A percentile compares a stretch with the other conserved stretches of the same genome.
Conservation (phyloP, 257 asterid species). For the Oldenlandia corymbosa region DNA sequence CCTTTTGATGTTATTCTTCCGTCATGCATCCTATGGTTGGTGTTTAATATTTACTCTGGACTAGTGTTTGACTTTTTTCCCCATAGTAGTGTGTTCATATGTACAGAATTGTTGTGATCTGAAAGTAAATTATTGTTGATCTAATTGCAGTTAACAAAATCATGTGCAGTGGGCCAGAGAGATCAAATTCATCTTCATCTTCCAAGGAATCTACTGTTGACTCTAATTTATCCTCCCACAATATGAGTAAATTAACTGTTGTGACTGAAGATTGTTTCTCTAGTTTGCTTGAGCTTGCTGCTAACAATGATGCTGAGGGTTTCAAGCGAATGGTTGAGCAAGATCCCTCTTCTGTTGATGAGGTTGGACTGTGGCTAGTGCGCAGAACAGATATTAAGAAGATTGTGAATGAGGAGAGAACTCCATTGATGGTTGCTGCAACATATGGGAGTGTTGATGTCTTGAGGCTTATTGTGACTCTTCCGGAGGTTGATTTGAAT, state of each 20-base stretch:
- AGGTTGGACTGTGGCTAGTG: slow-evolving; percentile 70
- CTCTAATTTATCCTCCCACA: slow-evolving; percentile 28
- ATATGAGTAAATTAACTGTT: slow-evolving; percentile 39
- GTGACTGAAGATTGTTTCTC: slow-evolving; percentile 68
- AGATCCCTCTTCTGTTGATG: slow-evolving; percentile 70
- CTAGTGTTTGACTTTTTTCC: too few relatives aligned
- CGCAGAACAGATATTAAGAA: slow-evolving; percentile 66
- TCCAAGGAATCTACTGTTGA: slow-evolving; percentile 17
- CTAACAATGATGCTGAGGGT: slow-evolving; percentile 68
- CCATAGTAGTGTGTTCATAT: not conserved
- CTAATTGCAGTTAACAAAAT: slow-evolving; percentile 44
- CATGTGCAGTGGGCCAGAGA: slow-evolving; percentile 54
- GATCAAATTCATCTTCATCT: slow-evolving; percentile 27
- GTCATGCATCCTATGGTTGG: too few relatives aligned
- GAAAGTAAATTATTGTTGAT: slow-evolving; percentile 8
- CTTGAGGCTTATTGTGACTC: slow-evolving; percentile 62
- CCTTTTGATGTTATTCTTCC: too few relatives aligned
- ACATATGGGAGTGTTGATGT: slow-evolving; percentile 78
- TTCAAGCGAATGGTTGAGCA: slow-evolving; percentile 62
- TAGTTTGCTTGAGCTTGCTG: slow-evolving; percentile 78
- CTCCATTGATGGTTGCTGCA: slow-evolving; percentile 94
- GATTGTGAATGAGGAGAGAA: slow-evolving; percentile 61
- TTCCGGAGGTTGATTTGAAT: slow-evolving; percentile 81
- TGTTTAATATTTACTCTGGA: too few relatives aligned
- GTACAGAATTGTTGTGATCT: slow-evolving; percentile 5